Percentiles rank a stretch among this genome's conserved stretches.
Conservation (phyloP, 2,329 filamentous ascomycete species). For the Penicillium sp. region DNA sequence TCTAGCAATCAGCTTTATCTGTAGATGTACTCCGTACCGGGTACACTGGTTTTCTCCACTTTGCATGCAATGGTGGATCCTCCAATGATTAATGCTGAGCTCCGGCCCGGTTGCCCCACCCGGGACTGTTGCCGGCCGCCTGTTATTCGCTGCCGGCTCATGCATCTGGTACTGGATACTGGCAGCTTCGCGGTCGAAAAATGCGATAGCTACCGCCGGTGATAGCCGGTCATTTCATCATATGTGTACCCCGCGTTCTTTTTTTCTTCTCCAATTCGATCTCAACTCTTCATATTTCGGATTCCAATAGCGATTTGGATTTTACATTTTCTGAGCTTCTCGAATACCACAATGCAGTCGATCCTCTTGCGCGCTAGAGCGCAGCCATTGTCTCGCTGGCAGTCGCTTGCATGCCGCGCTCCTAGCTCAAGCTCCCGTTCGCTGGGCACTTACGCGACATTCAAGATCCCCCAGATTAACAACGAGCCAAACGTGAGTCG, state of each 20-base stretch:
- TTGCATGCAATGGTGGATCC: neutral
- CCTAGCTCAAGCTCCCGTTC: slow-evolving; percentile 24
- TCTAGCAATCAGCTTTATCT: neutral
- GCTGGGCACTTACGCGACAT: slow-evolving; percentile 68
- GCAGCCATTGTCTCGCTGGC: slow-evolving; percentile 22
- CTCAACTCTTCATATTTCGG: slow-evolving; percentile 1
- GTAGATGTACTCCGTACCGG: neutral
- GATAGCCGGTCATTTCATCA: slow-evolving; percentile 23
- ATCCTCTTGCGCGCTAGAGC: slow-evolving; percentile 28
- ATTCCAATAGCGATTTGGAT: neutral
- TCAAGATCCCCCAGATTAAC: slow-evolving; percentile 80
- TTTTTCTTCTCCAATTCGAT: slow-evolving; percentile 6
- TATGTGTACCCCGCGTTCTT: slow-evolving; percentile 29
- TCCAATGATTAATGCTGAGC: neutral
- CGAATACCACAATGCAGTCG: slow-evolving; percentile 28
- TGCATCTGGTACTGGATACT: neutral
- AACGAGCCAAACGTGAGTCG: slow-evolving; percentile 91
- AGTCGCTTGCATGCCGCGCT: slow-evolving; percentile 20
- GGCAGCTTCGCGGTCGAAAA: neutral
- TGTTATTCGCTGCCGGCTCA: slow-evolving; percentile 5
- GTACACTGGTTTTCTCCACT: neutral
- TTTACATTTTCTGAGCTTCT: neutral
- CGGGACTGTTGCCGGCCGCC: slow-evolving; percentile 8
- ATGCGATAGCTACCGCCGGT: slow-evolving; percentile 12
- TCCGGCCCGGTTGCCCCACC: slow-evolving; percentile 22